These are phyloP conservation scores for Fusarium piperis DNA, from an alignment of 2,329 filamentous ascomycete genomes.

Conservation along the genomic window DNA sequence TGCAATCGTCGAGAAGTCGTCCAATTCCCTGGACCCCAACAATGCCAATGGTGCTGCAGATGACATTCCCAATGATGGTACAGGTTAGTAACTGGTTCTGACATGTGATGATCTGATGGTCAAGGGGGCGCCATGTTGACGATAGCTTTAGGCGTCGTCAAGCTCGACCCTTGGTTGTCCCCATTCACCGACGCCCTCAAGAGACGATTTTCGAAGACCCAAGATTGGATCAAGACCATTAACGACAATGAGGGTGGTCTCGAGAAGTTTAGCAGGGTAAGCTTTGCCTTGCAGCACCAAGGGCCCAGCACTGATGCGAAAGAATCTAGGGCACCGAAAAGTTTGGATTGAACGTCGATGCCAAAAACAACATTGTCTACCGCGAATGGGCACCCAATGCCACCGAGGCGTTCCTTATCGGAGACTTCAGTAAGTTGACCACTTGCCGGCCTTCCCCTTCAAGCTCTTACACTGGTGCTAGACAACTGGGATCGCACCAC, in stretches of 20 bases:
- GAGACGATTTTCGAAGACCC: conserved; percentile 79
- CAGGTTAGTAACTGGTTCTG: conserved; percentile 61
- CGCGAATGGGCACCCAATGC: conserved; percentile 97
- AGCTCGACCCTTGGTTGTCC: conserved; percentile 88
- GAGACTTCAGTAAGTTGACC: conserved; percentile 83
- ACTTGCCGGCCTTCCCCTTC: background rate
- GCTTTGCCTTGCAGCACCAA: conserved; percentile 29
- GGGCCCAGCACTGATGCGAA: conserved; percentile 6
- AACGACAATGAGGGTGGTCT: conserved; percentile 86
- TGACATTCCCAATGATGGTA: conserved; percentile 73
- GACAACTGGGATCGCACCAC: conserved; percentile 87
- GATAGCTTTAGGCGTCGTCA: conserved; percentile 73
- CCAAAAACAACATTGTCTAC: conserved; percentile 87
- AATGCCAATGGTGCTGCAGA: conserved; percentile 53
- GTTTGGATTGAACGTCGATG: conserved; percentile 84
- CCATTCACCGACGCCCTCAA: conserved; percentile 84
- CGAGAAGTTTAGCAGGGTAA: conserved; percentile 87
- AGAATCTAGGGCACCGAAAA: conserved; percentile 78
- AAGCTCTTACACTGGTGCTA: conserved; percentile 51
- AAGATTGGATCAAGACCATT: conserved; percentile 88
- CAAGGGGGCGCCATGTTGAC: conserved; percentile 22
- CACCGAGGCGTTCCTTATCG: conserved; percentile 82
- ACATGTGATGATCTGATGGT: conserved; percentile 37
- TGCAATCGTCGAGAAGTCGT: conserved; percentile 49
- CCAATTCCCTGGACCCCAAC: conserved; percentile 55